These are phyloP conservation scores for Xylaria hypoxylon DNA, from an alignment of 2,329 filamentous ascomycete genomes.

Conservation along the genomic window DNA sequence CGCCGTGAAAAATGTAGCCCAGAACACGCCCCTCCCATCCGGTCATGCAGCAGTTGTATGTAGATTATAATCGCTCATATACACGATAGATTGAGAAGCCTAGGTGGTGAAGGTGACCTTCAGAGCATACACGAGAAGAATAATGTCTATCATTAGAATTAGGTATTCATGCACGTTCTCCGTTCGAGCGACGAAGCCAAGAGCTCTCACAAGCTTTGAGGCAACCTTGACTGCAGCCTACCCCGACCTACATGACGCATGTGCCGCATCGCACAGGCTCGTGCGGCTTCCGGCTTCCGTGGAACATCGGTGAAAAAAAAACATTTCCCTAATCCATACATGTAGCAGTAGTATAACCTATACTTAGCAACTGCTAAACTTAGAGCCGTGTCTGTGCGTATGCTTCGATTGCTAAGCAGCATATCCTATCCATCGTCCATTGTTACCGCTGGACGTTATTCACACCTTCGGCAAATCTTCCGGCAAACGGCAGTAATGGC, in stretches of 20 bases:
- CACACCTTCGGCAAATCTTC: not conserved
- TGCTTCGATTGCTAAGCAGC: not conserved
- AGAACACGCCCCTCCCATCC: not conserved
- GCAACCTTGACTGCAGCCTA: conserved; percentile 9
- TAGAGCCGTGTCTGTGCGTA: not conserved
- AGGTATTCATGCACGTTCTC: not conserved
- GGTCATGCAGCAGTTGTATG: not conserved
- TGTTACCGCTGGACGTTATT: not conserved
- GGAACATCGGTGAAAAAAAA: conserved; percentile 1
- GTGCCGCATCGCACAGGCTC: not conserved
- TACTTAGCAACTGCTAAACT: not conserved
- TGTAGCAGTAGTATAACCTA: not conserved
- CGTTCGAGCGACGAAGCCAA: conserved; percentile 3
- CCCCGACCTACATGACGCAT: conserved; percentile 12
- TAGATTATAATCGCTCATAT: not conserved
- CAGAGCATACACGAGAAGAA: not conserved
- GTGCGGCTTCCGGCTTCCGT: conserved; percentile 11
- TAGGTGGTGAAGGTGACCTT: not conserved
- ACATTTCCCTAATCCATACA: not conserved
- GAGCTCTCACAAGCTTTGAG: not conserved
- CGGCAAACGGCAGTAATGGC: not conserved
- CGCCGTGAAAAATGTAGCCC: not conserved
- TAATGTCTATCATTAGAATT: not conserved
- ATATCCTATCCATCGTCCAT: not conserved
- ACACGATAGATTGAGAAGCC: not conserved